Evolutionary conservation across 495 filamentous ascomycete genomes (phyloP), one percentile per base, ranked within the genome.

Genomic region (Bacidia rubella): DNA sequence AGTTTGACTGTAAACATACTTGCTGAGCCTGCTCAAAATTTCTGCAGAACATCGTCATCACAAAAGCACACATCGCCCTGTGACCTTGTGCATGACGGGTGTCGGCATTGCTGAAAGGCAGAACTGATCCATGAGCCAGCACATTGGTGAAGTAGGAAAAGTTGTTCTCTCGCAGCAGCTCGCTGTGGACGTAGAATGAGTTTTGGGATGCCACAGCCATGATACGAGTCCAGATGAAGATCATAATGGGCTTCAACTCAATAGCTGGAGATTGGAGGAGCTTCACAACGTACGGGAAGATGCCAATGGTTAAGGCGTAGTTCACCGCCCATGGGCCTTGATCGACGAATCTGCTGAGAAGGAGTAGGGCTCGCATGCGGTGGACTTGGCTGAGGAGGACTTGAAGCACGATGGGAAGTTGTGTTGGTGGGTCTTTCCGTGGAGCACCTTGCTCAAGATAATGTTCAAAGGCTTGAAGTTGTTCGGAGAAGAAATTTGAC

Each of bases 201-300:
- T 89, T 11, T 46, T 51, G 32, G 12, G 49, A 79, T 58, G 97
- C 92, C 19, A 99, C 93, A 38, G 92, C 92, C 57, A 99, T 81
- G 35, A 99, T 90, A 47, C 92, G 78, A 11, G 93, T 88, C 92
- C 92, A 99, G 55, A 99, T 99, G 67, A 97, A 99, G 19, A 99
- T 89, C 90, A 99, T 96, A 23, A 96, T 90, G 0, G 92, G 90
- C 62, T 97, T 97, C 47, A 99, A 70, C 64, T 99, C 92, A 44
- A 86, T 76, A 0, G 92, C 92, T 44, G 90, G 89, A 7, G 93
- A 97, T 62, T 97, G 93, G 22, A 99, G 72, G 32, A 99, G 73
- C 64, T 97, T 97, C 17, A 97, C 73, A 5, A 99, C 92, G 58
- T 99, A 99, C 0, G 92, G 92, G 66, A 99, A 99, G 46, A 99